Evolutionary conservation across 2,329 filamentous ascomycete species (phyloP), one percentile per base, ranked within the genome.

Genomic region (Ascochyta fabae): DNA sequence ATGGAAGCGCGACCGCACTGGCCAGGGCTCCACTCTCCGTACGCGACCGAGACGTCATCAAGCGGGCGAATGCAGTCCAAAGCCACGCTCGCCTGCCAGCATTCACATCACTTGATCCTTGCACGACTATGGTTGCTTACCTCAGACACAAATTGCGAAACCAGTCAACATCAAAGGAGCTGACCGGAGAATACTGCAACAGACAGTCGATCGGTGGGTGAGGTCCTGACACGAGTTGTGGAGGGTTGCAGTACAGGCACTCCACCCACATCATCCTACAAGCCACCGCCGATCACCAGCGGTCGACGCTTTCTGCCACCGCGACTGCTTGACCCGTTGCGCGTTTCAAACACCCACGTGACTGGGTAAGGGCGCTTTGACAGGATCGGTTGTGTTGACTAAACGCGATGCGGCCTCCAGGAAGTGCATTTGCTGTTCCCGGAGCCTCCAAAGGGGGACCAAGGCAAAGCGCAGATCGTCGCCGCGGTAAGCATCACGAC

Each of bases 401-500:
- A 42, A 26, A 39, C 24, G 15, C 31, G 8, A 56, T 39, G 38
- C 24, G 47, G 46, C 41, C 7, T n/a, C n/a, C 42, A 29, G 13
- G 13, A 23, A 22, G 36, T 6, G 31, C 36, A 22, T 38, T 38
- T 33, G 53, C 47, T 56, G 42, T 51, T 56, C 42, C 41, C 47
- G 47, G 41, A 42, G 46, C 36, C 19, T 26, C 31, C 31, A 15
- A 47, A 47, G 47, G 42, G 46, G 45, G 27, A 29, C 29, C 42
- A 36, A 42, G 10, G 29, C 13, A 26, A 16, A 29, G 19, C 26
- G 44, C 43, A 53, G 60, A 60, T 60, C 56, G 52, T 61, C 51
- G 45, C 59, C 61, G 56, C 55, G 48, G 56, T 58, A 53, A 64
- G 59, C 62, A 60, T 22, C 26, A 47, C 45, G 50, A 62, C 49